These are phyloP conservation scores for Noccaea bulbosa DNA, from an alignment of 345 rosid species.

Conservation along the genomic window DNA sequence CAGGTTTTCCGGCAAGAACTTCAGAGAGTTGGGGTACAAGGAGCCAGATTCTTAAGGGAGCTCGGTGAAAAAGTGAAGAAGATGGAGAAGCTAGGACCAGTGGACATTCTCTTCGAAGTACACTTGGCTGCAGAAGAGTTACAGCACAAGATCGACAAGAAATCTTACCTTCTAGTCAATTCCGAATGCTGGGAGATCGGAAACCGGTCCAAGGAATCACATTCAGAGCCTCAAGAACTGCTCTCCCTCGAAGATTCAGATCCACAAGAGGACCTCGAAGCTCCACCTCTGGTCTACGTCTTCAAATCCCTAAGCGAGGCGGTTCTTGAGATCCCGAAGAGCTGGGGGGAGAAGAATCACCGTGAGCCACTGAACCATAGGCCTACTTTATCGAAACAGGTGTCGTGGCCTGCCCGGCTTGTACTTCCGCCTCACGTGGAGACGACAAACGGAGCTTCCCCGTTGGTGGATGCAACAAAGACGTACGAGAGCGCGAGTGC, in stretches of 20 bases:
- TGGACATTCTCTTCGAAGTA: constrained; percentile 65
- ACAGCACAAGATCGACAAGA: constrained; percentile 76
- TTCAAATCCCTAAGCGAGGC: constrained; percentile 79
- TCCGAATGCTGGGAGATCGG: constrained; percentile 92
- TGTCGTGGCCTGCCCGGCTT: constrained; percentile 58
- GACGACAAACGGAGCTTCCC: constrained; percentile 39
- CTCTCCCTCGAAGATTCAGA: constrained; percentile 52
- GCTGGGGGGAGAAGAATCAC: constrained; percentile 43
- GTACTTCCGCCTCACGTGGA: constrained; percentile 43
- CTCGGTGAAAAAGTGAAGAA: constrained; percentile 76
- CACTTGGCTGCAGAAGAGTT: constrained; percentile 80
- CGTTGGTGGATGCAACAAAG: constrained; percentile 56
- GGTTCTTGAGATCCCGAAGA: constrained; percentile 49
- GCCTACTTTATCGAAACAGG: constrained; percentile 52
- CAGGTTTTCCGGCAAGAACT: constrained; percentile 71
- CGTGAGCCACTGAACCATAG: constrained; percentile 40
- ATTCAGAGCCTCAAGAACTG: constrained; percentile 54
- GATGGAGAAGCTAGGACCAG: constrained; percentile 79
- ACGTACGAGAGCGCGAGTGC: constrained; percentile 89
- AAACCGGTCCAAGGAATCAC: constrained; percentile 48
- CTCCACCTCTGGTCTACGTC: constrained; percentile 45
- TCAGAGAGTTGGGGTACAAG: constrained; percentile 66
- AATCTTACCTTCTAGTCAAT: constrained; percentile 82
- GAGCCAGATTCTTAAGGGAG: constrained; percentile 76
- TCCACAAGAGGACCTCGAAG: constrained; percentile 30